Evolutionary conservation across 768 basidiomycete species (phyloP).

Genomic region (Amanita brunnescens): DNA sequence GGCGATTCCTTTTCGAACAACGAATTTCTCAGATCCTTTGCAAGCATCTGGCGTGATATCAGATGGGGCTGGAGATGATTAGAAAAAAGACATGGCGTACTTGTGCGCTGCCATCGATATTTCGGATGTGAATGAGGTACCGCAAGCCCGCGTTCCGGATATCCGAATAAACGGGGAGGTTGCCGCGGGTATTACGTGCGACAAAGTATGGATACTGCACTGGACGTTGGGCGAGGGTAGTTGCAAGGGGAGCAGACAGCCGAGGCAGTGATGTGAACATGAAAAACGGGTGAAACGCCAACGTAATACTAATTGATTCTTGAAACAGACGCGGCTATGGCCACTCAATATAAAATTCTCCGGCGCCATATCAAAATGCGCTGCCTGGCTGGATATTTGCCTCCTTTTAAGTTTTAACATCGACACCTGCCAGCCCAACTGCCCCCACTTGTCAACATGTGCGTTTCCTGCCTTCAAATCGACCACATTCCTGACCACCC

Average conservation of each 20-base stretch:
- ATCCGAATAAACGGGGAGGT: slow-evolving; percentile 71
- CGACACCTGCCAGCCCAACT: too few relatives aligned
- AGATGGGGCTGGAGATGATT: slow-evolving; percentile 10
- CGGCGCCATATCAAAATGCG: background rate
- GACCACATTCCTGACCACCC: background rate
- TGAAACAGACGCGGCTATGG: too few relatives aligned
- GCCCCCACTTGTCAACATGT: too few relatives aligned
- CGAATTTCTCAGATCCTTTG: slow-evolving; percentile 41
- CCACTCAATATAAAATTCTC: background rate
- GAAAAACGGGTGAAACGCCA: too few relatives aligned
- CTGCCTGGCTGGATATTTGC: background rate
- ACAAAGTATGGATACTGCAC: slow-evolving; percentile 44
- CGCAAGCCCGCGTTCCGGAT: slow-evolving; percentile 58
- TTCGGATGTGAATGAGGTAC: slow-evolving; percentile 50
- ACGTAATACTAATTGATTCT: too few relatives aligned
- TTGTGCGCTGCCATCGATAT: slow-evolving; percentile 54
- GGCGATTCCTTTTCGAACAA: slow-evolving; percentile 41
- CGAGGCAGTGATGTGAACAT: background rate
- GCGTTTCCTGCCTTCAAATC: background rate
- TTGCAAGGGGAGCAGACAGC: background rate
- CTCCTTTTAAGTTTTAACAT: too few relatives aligned
- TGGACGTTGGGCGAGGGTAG: background rate
- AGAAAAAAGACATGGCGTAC: slow-evolving; percentile 30
- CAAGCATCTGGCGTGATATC: slow-evolving; percentile 38
- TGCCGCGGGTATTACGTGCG: slow-evolving; percentile 55